Percentiles rank a stretch among this genome's conserved stretches.
phyloP scores from a whole-genome alignment of 139 green algal genomes.

The Cymbomonas tetramitiformis region DNA sequence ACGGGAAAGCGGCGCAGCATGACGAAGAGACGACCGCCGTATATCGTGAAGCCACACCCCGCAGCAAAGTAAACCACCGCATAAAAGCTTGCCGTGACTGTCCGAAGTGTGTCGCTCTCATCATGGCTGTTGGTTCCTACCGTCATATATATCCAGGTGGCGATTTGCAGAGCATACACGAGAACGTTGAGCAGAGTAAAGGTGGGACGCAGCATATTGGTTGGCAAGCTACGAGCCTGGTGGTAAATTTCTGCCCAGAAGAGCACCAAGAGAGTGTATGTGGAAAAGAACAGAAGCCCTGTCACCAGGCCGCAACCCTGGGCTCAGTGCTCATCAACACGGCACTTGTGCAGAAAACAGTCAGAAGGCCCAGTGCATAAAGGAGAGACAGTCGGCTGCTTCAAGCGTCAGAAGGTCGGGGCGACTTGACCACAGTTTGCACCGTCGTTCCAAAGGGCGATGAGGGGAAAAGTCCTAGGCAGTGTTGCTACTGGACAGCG shows the following conservation, averaged over 20 bases:
- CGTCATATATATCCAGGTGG: slow-evolving; percentile 11
- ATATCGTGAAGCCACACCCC: slow-evolving; percentile 75
- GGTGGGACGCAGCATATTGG: slow-evolving; percentile 48
- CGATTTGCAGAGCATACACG: slow-evolving; percentile 61
- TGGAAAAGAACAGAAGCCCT: slow-evolving; percentile 93
- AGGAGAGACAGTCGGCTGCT: too few relatives aligned
- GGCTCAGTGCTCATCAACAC: too few relatives aligned
- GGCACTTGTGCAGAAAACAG: too few relatives aligned
- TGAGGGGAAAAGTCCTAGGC: too few relatives aligned
- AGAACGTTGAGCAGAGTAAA: slow-evolving; percentile 72
- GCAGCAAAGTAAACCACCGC: slow-evolving; percentile 57
- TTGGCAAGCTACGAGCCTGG: slow-evolving; percentile 72
- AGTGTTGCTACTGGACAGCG: too few relatives aligned
- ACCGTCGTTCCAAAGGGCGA: too few relatives aligned
- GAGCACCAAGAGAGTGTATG: slow-evolving; percentile 91
- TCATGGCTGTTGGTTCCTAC: background rate
- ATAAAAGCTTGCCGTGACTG: slow-evolving; percentile 38
- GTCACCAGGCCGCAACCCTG: too few relatives aligned
- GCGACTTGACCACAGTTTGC: too few relatives aligned
- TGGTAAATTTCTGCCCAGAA: slow-evolving; percentile 99
- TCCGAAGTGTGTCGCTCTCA: background rate
- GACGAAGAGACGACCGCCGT: slow-evolving; percentile 73
- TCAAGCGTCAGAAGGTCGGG: too few relatives aligned
- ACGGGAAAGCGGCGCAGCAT: slow-evolving; percentile 92
- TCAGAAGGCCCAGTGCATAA: too few relatives aligned